Evolutionary conservation across 768 basidiomycete genomes (phyloP).

Genomic region (Coprinellus micaceus): DNA sequence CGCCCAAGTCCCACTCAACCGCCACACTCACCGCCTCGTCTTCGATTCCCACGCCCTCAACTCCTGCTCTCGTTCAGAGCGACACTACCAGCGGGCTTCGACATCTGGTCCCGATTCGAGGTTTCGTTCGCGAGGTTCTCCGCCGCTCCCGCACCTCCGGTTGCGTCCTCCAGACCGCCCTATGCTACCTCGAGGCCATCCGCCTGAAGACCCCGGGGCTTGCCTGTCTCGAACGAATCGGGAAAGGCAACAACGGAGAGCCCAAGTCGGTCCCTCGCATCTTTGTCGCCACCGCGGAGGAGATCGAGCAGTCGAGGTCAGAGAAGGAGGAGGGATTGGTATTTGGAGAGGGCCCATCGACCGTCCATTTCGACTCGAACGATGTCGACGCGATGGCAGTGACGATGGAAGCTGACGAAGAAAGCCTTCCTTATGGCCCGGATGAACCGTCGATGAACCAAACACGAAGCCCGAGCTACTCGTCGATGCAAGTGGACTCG

Average conservation of each 20-base stretch:
- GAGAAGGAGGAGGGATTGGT: conserved; percentile 9
- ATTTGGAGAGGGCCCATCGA: conserved; percentile 18
- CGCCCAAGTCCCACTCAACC: conserved; percentile 37
- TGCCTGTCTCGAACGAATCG: conserved; percentile 44
- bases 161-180: conserved; percentile 78
- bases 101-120: conserved; percentile 57
- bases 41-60: conserved; percentile 14
- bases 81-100: conserved; percentile 22
- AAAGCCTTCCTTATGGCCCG: conserved; percentile 18
- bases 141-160: conserved; percentile 83
- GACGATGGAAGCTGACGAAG: conserved; percentile 32
- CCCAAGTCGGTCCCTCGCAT: conserved; percentile 42
- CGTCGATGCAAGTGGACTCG: neutral
- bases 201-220: conserved; percentile 67
- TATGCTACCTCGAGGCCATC: conserved; percentile 86
- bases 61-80: conserved; percentile 11
- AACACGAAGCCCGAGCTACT: neutral
- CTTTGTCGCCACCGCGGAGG: conserved; percentile 38
- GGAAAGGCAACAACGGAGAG: too few species aligned
- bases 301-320: conserved; percentile 36
- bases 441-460: conserved; percentile 2
- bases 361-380: too few species aligned
- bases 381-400: too few species aligned
- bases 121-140: conserved; percentile 86
- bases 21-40: conserved; percentile 41